These are phyloP conservation scores for Fusarium tricinctum DNA, from an alignment of 2,329 filamentous ascomycete genomes.

Conservation along the genomic window DNA sequence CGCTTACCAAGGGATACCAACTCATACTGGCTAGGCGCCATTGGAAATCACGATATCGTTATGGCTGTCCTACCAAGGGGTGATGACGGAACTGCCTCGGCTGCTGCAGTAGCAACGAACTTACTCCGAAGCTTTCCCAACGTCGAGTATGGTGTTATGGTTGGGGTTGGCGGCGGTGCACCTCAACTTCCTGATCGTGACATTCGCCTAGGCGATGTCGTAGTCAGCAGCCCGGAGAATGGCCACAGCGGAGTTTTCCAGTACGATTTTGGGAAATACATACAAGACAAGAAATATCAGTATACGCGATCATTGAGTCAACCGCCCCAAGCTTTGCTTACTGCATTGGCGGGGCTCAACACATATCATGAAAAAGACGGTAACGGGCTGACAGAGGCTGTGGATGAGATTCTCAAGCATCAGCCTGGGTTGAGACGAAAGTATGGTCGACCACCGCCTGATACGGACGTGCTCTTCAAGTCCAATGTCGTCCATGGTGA, in stretches of 20 bases:
- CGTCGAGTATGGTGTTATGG: not conserved
- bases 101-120: not conserved
- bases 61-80: not conserved
- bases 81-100: not conserved
- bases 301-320: not conserved
- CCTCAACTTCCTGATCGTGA: not conserved
- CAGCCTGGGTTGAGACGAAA: not conserved
- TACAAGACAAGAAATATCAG: not conserved
- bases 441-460: not conserved
- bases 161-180: not conserved
- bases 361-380: not conserved
- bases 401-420: not conserved
- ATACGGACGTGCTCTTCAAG: not conserved
- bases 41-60: conserved; percentile 1
- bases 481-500: not conserved
- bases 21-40: not conserved
- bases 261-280: conserved; percentile 5
- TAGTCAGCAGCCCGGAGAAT: not conserved
- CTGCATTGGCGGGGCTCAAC: not conserved
- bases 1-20: not conserved
- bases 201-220: conserved; percentile 5
- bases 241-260: not conserved
- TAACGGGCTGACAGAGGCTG: not conserved
- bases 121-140: conserved; percentile 10
- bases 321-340: not conserved